These are phyloP conservation scores for Kluyveromyces marxianus DNA, from an alignment of 1,139 yeast species.

Conservation along the genomic window DNA sequence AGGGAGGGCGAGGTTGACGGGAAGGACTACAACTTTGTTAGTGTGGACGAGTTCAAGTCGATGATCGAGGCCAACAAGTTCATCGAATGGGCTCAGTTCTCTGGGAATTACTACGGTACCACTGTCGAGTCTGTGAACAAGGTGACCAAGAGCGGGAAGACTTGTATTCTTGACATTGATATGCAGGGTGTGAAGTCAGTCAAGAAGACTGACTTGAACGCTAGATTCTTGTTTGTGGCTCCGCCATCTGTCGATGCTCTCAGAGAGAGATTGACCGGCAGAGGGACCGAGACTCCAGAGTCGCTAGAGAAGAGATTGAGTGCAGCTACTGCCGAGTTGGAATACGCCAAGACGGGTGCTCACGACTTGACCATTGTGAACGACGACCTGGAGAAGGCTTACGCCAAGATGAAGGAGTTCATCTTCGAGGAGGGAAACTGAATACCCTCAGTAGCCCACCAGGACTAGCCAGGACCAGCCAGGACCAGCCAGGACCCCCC, in stretches of 20 bases:
- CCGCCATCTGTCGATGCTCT: conserved; percentile 87
- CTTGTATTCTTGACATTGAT: conserved; percentile 91
- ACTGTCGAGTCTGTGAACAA: conserved; percentile 71
- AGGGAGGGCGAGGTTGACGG: conserved; percentile 89
- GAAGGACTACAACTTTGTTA: conserved; percentile 77
- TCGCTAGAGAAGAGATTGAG: conserved; percentile 72
- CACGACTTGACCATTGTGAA: conserved; percentile 86
- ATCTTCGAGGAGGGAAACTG: conserved; percentile 37
- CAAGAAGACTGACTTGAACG: conserved; percentile 72
- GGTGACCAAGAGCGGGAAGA: conserved; percentile 47
- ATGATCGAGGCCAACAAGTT: conserved; percentile 69
- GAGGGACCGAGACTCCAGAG: conserved; percentile 93
- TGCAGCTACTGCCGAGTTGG: conserved; percentile 85
- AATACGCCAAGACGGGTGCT: conserved; percentile 81
- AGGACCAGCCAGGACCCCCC: too few relatives aligned
- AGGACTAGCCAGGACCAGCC: too few relatives aligned
- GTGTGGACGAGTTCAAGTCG: conserved; percentile 69
- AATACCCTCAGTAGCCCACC: too few relatives aligned
- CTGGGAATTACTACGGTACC: conserved; percentile 97
- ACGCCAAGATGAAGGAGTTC: conserved; percentile 68
- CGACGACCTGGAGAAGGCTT: conserved; percentile 86
- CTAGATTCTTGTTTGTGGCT: conserved; percentile 77
- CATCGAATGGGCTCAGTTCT: conserved; percentile 96
- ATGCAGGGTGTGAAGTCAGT: conserved; percentile 98
- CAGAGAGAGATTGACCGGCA: conserved; percentile 63